phyloP scores from a whole-genome alignment of 371 early-diverging fungal genomes.

The Vairimorpha apis region DNA sequence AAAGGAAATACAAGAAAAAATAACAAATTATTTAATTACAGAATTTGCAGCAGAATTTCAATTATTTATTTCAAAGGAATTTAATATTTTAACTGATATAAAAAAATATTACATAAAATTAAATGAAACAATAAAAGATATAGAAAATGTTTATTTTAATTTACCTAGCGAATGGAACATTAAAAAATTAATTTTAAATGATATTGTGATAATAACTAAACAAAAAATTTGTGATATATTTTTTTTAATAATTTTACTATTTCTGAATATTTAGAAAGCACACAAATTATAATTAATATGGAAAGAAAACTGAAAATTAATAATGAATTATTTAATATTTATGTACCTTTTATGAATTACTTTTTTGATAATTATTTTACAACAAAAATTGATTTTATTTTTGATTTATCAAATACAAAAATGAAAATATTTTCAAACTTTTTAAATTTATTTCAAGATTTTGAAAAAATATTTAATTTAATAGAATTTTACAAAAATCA shows the following conservation, averaged over 20 bases:
- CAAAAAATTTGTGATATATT: slow-evolving; percentile 48
- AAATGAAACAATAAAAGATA: slow-evolving; percentile 25
- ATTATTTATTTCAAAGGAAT: slow-evolving; percentile 16
- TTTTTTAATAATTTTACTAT: slow-evolving; percentile 28
- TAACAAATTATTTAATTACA: slow-evolving; percentile 13
- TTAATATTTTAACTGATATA: slow-evolving; percentile 32
- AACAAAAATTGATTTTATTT: not conserved
- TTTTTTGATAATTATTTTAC: slow-evolving; percentile 30
- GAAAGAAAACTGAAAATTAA: slow-evolving; percentile 34
- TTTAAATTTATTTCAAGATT: slow-evolving; percentile 43
- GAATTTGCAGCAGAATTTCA: slow-evolving; percentile 22
- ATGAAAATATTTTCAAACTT: slow-evolving; percentile 36
- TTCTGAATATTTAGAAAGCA: slow-evolving; percentile 11
- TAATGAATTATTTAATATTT: slow-evolving; percentile 27
- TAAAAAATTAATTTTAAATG: not conserved
- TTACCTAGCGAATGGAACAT: slow-evolving; percentile 51
- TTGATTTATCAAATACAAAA: slow-evolving; percentile 31
- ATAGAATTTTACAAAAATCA: slow-evolving; percentile 43
- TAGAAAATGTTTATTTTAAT: slow-evolving; percentile 27
- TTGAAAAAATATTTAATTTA: slow-evolving; percentile 26
- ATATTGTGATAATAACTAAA: slow-evolving; percentile 33
- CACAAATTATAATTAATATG: slow-evolving; percentile 9
- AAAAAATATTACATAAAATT: slow-evolving; percentile 11
- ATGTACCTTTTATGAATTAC: slow-evolving; percentile 35
- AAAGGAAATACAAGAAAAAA: slow-evolving; percentile 2